A percentile compares a stretch with the other conserved stretches of the same genome.
phyloP scores from a whole-genome alignment of 2,329 filamentous ascomycete species.

The Ceratocystis cubensis region DNA sequence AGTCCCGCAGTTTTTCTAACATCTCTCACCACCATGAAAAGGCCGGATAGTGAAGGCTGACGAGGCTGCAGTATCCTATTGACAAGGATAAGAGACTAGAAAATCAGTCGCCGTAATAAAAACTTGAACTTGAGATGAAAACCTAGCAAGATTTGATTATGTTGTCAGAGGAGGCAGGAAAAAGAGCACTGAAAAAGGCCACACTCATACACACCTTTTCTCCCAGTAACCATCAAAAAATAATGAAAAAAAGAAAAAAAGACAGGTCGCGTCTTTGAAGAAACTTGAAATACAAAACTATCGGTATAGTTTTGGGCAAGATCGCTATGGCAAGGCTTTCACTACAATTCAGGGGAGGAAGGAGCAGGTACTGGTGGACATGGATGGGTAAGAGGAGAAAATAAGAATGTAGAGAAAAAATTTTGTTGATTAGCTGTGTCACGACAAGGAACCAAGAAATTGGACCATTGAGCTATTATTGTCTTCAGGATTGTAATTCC shows the following conservation, averaged over 20 bases:
- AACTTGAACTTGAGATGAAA: not conserved
- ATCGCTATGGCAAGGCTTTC: not conserved
- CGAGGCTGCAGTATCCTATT: not conserved
- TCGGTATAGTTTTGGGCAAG: not conserved
- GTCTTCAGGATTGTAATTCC: conserved; percentile 3
- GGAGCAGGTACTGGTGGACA: conserved; percentile 1
- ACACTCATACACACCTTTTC: not conserved
- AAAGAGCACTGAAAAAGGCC: not conserved
- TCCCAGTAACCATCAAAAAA: not conserved
- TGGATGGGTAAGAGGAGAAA: not conserved
- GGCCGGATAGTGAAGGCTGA: not conserved
- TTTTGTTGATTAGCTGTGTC: not conserved
- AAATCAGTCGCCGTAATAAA: not conserved
- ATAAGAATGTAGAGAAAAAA: not conserved
- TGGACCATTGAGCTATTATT: not conserved
- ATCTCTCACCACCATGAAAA: not conserved
- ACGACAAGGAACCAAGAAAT: not conserved
- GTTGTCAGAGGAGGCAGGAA: not conserved
- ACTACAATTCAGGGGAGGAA: conserved; percentile 11
- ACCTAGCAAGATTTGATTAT: not conserved
- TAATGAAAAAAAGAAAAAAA: not conserved
- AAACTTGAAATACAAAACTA: not conserved
- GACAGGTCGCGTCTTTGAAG: not conserved
- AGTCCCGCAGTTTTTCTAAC: not conserved
- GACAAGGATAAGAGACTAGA: not conserved